Conservation (phyloP, 176 grass and related monocot species). For the Zea luxurians region DNA sequence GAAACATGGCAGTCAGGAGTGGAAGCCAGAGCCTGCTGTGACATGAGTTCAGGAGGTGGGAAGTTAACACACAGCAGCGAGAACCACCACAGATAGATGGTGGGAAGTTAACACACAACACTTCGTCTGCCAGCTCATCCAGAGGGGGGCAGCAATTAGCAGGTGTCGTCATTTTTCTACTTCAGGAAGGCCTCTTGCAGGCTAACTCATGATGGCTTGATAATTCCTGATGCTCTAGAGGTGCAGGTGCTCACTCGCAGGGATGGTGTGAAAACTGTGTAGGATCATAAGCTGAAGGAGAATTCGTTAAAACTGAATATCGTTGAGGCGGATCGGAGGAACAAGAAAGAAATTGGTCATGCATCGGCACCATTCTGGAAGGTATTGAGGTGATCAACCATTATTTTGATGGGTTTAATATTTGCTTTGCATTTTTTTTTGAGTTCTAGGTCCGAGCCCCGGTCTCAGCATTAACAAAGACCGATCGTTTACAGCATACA, state of each 20-base stretch:
- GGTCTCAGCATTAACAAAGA: too few relatives aligned
- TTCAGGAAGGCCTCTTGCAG: not conserved
- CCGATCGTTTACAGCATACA: too few relatives aligned
- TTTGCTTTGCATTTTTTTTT: too few relatives aligned
- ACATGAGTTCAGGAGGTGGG: not conserved
- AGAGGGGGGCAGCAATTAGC: not conserved
- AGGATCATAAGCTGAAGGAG: not conserved
- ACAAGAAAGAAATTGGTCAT: not conserved
- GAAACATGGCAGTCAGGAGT: not conserved
- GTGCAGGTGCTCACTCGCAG: too few relatives aligned
- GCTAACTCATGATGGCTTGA: too few relatives aligned
- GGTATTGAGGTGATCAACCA: too few relatives aligned
- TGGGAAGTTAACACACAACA: not conserved
- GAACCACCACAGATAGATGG: not conserved
- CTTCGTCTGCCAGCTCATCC: not conserved
- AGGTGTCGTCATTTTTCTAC: not conserved
- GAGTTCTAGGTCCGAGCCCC: too few relatives aligned
- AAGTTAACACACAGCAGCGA: not conserved
- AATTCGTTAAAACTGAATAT: not conserved
- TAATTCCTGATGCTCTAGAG: too few relatives aligned
- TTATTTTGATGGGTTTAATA: too few relatives aligned
- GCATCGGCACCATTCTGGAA: not conserved
- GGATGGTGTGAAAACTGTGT: too few relatives aligned
- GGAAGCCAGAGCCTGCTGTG: not conserved
- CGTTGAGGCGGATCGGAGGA: not conserved